Conservation (phyloP, 805 yeast genomes). For the Candida railenensis region DNA sequence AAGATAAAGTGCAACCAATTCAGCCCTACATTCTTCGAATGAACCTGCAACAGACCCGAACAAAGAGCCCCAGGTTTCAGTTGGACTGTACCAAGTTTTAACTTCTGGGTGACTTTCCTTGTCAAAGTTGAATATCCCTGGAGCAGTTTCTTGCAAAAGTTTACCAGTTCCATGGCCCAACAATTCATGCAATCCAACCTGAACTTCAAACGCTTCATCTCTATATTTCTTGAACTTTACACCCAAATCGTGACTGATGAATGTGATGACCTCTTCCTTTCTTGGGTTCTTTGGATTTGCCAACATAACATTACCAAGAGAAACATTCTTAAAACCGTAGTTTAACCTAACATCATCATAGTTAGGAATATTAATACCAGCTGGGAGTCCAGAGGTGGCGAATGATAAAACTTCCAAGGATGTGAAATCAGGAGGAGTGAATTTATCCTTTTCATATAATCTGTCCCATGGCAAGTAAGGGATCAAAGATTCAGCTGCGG, state of each 20-base stretch:
- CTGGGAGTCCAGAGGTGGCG: constrained; percentile 89
- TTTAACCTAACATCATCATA: constrained; percentile 85
- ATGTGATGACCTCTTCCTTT: constrained; percentile 67
- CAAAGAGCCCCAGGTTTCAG: constrained; percentile 88
- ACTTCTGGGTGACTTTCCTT: constrained; percentile 64
- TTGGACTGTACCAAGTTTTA: constrained; percentile 67
- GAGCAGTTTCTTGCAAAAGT: constrained; percentile 54
- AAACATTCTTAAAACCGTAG: constrained; percentile 85
- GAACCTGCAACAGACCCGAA: constrained; percentile 84
- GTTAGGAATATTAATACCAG: constrained; percentile 91
- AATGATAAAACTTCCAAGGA: constrained; percentile 86
- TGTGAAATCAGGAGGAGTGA: constrained; percentile 90
- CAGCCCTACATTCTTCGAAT: constrained; percentile 92
- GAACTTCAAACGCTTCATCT: constrained; percentile 85
- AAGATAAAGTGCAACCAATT: constrained; percentile 80
- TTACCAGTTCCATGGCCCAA: constrained; percentile 93
- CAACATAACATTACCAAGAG: constrained; percentile 79
- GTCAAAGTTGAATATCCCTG: constrained; percentile 74
- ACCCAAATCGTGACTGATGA: constrained; percentile 52
- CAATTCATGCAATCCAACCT: constrained; percentile 90
- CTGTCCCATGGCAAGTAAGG: constrained; percentile 73
- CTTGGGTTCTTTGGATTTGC: constrained; percentile 65
- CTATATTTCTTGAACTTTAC: constrained; percentile 67
- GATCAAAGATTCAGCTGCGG: constrained; percentile 64
- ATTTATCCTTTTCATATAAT: constrained; percentile 76